Conservation (phyloP, 225 moss, liverwort and hornwort genomes). For the Physcomitrium patens region DNA sequence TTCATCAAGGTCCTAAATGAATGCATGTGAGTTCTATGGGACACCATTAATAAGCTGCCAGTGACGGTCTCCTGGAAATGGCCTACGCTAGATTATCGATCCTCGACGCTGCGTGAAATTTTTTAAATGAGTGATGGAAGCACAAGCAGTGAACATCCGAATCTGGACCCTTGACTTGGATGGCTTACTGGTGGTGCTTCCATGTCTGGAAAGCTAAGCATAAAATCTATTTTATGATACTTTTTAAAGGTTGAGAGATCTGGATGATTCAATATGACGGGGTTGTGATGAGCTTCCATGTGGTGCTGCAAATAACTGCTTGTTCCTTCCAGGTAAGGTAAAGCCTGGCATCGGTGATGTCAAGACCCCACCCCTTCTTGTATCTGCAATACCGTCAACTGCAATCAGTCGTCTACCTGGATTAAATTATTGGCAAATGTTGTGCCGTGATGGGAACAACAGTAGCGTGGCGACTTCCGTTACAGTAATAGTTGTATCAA, state of each 20-base stretch:
- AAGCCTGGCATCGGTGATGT: constrained; percentile 47
- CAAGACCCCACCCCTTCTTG: constrained; percentile 77
- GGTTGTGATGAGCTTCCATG: constrained; percentile 72
- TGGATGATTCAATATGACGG: constrained; percentile 31
- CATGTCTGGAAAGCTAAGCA: not conserved
- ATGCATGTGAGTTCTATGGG: too few species aligned
- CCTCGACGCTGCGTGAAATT: not conserved
- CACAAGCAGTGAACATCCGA: constrained; percentile 32
- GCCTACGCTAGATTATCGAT: not conserved
- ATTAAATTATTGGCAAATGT: not conserved
- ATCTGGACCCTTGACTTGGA: not conserved
- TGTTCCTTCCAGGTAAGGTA: constrained; percentile 83
- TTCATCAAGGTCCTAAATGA: too few species aligned
- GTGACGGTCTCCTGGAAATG: too few species aligned
- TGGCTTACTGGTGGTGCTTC: constrained; percentile 30
- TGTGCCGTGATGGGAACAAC: not conserved
- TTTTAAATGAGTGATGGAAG: constrained; percentile 2
- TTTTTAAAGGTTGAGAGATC: too few species aligned
- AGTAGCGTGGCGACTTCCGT: not conserved
- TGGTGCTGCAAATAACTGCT: constrained; percentile 60
- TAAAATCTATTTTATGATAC: not conserved
- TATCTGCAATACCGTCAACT: constrained; percentile 37
- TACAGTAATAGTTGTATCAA: not conserved
- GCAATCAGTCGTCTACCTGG: not conserved
- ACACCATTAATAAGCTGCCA: too few species aligned